Base-by-base conservation (phyloP, 164 flowering plant genomes). In the Euptelea pleiosperma region DNA sequence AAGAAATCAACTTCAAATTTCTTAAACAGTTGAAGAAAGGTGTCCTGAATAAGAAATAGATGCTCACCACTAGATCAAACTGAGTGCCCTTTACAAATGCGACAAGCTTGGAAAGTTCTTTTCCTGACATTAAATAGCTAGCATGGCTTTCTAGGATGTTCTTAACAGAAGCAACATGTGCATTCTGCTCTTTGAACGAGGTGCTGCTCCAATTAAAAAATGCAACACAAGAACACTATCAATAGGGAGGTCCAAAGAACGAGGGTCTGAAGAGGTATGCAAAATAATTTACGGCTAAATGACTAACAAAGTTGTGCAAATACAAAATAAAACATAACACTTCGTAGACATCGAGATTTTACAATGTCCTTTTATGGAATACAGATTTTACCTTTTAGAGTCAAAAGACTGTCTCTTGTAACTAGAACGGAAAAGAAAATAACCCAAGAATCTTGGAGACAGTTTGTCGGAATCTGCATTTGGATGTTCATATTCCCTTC, bases 81-180 rank as follows among this genome's bases (percentile, higher is more conserved):
- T 94, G 99, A 56, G 99, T 94, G 75, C 96, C 99, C 75, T 94
- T 94, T 14, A 94, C 96, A 76, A 91, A 91, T 21, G 96, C 95
- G 56, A 88, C 99, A 66, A 94, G 95, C 75, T 91, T 91, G 46
- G 96, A 85, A 61, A 94, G 95, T 65, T 94, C 99, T 65, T 88
- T 94, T 62, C 89, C 99, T 22, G 97, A 83, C 99, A 94, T 91
- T 63, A 94, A 67, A 68, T 83, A 85, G 74, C 95, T 85, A 42
- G 99, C 97, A 90, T 93, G 99, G 73, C 77, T 93, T 78, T 93
- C 99, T 47, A 93, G 67, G 50, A 93, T 93, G 70, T 76, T 90
- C 76, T 83, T 93, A 22, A 90, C 96, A 35, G 97, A 88, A 60
- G 97, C 71, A 65, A 93, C 69, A 75, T 90, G 92, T 7, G 99